phyloP scores from a whole-genome alignment of 1,284 basidiomycete species.

The Ustilago tritici region DNA sequence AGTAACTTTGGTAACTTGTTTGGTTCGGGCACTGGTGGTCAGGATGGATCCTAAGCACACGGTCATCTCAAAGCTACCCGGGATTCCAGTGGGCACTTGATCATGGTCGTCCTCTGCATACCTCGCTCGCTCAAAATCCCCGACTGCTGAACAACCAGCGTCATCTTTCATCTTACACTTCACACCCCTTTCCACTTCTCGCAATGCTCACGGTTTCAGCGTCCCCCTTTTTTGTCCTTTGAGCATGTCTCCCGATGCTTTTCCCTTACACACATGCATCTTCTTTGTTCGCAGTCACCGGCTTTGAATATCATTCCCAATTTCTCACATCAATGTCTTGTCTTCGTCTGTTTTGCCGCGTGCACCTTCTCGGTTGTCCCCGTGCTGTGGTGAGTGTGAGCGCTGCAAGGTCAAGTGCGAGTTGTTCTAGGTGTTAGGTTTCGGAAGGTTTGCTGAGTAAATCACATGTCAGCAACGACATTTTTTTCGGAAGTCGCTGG shows the following conservation, averaged over 20 bases:
- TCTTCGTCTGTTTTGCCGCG: neutral
- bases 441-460: conserved; percentile 13
- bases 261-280: conserved; percentile 10
- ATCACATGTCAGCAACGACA: conserved; percentile 28
- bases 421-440: conserved; percentile 2
- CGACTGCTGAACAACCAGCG: neutral
- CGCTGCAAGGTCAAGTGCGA: neutral
- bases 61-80: neutral
- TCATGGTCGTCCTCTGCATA: neutral
- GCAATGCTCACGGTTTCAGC: conserved; percentile 3
- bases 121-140: neutral
- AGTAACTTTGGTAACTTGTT: conserved; percentile 57
- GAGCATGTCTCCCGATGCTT: conserved; percentile 9
- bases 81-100: neutral
- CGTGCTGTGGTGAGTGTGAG: neutral
- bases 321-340: neutral
- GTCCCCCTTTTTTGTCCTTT: conserved; percentile 9
- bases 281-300: conserved; percentile 36
- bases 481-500: conserved; percentile 18
- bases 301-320: conserved; percentile 9
- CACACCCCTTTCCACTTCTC: neutral
- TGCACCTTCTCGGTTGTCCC: neutral
- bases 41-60: conserved; percentile 31
- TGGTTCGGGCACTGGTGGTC: conserved; percentile 35
- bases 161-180: conserved; percentile 3